Conservation (phyloP, 2,329 filamentous ascomycete genomes). For the Venturia pyrina region DNA sequence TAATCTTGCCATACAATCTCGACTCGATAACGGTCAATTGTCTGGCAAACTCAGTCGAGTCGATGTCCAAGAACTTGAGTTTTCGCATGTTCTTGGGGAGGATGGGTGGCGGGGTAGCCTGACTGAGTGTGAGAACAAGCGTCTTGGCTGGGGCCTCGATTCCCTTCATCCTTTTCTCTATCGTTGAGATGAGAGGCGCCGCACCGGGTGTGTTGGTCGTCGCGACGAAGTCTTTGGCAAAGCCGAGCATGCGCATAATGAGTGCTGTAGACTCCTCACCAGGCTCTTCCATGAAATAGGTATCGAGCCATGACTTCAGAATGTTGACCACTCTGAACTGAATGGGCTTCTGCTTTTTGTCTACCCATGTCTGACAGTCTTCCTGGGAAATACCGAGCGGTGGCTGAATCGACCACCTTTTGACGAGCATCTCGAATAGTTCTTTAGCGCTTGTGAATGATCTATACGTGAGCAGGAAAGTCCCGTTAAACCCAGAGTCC, state of each 20-base stretch:
- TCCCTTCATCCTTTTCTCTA: slow-evolving; percentile 81
- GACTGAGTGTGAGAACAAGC: slow-evolving; percentile 76
- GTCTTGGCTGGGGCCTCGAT: slow-evolving; percentile 80
- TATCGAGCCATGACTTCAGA: slow-evolving; percentile 95
- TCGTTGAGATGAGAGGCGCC: slow-evolving; percentile 68
- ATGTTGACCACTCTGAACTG: slow-evolving; percentile 96
- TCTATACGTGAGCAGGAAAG: slow-evolving; percentile 90
- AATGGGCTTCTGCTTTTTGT: slow-evolving; percentile 92
- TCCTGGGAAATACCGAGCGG: slow-evolving; percentile 65
- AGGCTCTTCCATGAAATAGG: slow-evolving; percentile 95
- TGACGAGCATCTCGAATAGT: slow-evolving; percentile 84
- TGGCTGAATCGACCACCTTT: slow-evolving; percentile 85
- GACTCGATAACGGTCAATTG: slow-evolving; percentile 97
- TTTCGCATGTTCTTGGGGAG: slow-evolving; percentile 99
- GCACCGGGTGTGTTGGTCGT: slow-evolving; percentile 89
- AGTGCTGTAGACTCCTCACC: slow-evolving; percentile 75
- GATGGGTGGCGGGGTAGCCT: slow-evolving; percentile 69
- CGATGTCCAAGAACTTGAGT: slow-evolving; percentile 95
- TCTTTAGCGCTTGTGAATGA: slow-evolving; percentile 89
- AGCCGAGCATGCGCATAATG: slow-evolving; percentile 79
- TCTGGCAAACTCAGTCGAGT: slow-evolving; percentile 90
- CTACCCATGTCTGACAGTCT: slow-evolving; percentile 81
- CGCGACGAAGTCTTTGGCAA: slow-evolving; percentile 85
- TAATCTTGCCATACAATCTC: slow-evolving; percentile 88
- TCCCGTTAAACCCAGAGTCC: slow-evolving; percentile 93